A percentile compares a stretch with the other conserved stretches of the same genome.
Conservation (phyloP, 2,329 filamentous ascomycete genomes). For the Sphaerulina populicola region DNA sequence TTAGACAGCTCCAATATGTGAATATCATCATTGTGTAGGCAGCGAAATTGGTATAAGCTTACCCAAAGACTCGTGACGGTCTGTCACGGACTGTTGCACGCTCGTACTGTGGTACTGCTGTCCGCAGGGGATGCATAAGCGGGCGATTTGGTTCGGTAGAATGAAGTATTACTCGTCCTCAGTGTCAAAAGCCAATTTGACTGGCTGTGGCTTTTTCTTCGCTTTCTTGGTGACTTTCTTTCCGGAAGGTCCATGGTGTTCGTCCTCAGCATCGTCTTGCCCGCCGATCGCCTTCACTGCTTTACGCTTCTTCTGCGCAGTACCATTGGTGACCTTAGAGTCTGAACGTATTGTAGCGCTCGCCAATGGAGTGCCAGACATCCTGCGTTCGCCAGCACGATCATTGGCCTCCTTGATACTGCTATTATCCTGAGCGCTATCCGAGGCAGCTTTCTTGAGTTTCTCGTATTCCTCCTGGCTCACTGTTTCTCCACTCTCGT, state of each 20-base stretch:
- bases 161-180: too few relatives aligned
- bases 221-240: constrained; percentile 27
- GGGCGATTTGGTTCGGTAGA: too few relatives aligned
- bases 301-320: constrained; percentile 33
- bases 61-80: not conserved
- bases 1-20: constrained; percentile 30
- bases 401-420: constrained; percentile 22
- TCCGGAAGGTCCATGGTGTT: constrained; percentile 4
- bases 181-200: constrained; percentile 31
- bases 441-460: constrained; percentile 6
- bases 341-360: constrained; percentile 15
- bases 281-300: constrained; percentile 31
- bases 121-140: too few relatives aligned
- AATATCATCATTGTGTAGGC: constrained; percentile 16
- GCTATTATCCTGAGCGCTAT: constrained; percentile 7
- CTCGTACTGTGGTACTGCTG: not conserved
- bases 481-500: constrained; percentile 57
- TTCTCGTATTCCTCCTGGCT: constrained; percentile 46
- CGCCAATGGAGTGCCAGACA: constrained; percentile 25
- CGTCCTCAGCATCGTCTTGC: constrained; percentile 21
- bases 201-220: constrained; percentile 31
- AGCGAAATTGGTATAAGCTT: not conserved
- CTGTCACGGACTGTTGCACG: not conserved
- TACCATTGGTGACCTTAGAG: constrained; percentile 20
- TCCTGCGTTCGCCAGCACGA: constrained; percentile 16